Base-by-base conservation (phyloP, 2,329 filamentous ascomycete genomes). In the Tolypocladium cylindrosporum region DNA sequence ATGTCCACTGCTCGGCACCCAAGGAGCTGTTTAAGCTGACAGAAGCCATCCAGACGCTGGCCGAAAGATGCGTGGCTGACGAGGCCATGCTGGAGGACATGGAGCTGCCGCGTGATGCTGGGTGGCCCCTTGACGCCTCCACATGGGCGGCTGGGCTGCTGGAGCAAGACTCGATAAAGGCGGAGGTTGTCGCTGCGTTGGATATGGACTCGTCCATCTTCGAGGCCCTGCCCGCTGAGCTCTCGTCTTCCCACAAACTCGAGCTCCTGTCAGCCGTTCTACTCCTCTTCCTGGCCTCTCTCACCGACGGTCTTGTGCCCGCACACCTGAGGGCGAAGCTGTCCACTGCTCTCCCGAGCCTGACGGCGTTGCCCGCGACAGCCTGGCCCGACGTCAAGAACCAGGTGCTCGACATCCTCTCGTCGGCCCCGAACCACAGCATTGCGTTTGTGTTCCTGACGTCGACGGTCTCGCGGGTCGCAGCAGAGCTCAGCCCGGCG, bases 1-100 rank as follows among this genome's bases (percentile, higher is more conserved):
- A 80, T 59, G 81, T 90, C 61, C 84, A 84, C 68, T 87, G 88
- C 68, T 93, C 91, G 13, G 91, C 91, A 1, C 93, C 94, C 1
- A 86, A 89, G 60, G 93, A 97, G 71, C 79, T 97, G 10, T 95
- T 96, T 73, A 87, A 87, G 68, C 82, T 99, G 66, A 97, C 91
- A 6, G 90, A 96, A 70, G 84, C 86, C 13, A 80, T 96, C 19
- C 82, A 83, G 65, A 77, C 71, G 8, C 72, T 85, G 45, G 78
- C 77, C 3, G 83, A 84, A 62, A 77, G 83, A 24, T 78, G 76
- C 34, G 69, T 82, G 9, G 85, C 85, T 0, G 84, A 87, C 55
- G 79, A 82, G 60, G 81, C 81, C 57, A 87, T 87, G 79, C 71
- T 87, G 2, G 79, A 83, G 36, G 76, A 80, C 13, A 74, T 75